A percentile compares a stretch with the other conserved stretches of the same genome.
Evolutionary conservation across 2,329 filamentous ascomycete species (phyloP).

Genomic region (Exophiala oligosperma): DNA sequence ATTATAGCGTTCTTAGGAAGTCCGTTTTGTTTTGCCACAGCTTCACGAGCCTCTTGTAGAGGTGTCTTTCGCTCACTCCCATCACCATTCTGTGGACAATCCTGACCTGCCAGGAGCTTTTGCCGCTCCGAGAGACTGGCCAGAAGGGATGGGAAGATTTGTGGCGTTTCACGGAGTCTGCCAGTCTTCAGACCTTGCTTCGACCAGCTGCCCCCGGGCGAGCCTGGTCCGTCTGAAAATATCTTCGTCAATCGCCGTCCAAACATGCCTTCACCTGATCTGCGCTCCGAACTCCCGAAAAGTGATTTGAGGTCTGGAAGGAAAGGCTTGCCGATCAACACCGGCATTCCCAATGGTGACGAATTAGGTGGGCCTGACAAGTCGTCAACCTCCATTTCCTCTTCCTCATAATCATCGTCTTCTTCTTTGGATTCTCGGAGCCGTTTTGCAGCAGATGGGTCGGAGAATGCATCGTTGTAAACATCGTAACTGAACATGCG

Average conservation of each 20-base stretch:
- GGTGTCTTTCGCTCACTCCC: background rate
- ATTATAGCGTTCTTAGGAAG: slow-evolving; percentile 50
- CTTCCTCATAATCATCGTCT: slow-evolving; percentile 23
- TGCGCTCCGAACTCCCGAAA: slow-evolving; percentile 3
- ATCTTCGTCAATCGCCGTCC: background rate
- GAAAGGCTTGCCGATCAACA: slow-evolving; percentile 21
- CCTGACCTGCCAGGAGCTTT: background rate
- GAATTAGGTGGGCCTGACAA: slow-evolving; percentile 9
- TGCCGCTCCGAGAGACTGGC: slow-evolving; percentile 12
- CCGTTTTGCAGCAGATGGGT: slow-evolving; percentile 8
- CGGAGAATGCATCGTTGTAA: slow-evolving; percentile 18
- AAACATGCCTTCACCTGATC: slow-evolving; percentile 5
- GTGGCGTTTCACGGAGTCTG: background rate
- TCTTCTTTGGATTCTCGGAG: slow-evolving; percentile 15
- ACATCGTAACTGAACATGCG: slow-evolving; percentile 29
- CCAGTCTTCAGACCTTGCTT: background rate
- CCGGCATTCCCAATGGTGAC: slow-evolving; percentile 18
- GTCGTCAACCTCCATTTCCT: slow-evolving; percentile 17
- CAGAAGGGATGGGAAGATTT: slow-evolving; percentile 3
- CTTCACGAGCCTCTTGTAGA: slow-evolving; percentile 43
- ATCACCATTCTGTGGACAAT: too few relatives aligned
- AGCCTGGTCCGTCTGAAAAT: slow-evolving; percentile 7
- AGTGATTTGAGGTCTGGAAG: slow-evolving; percentile 21
- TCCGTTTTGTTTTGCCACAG: slow-evolving; percentile 45
- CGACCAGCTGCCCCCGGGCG: background rate